A percentile compares a stretch with the other conserved stretches of the same genome.
phyloP scores from a whole-genome alignment of 768 basidiomycete genomes.

The Amylocystis lapponica region DNA sequence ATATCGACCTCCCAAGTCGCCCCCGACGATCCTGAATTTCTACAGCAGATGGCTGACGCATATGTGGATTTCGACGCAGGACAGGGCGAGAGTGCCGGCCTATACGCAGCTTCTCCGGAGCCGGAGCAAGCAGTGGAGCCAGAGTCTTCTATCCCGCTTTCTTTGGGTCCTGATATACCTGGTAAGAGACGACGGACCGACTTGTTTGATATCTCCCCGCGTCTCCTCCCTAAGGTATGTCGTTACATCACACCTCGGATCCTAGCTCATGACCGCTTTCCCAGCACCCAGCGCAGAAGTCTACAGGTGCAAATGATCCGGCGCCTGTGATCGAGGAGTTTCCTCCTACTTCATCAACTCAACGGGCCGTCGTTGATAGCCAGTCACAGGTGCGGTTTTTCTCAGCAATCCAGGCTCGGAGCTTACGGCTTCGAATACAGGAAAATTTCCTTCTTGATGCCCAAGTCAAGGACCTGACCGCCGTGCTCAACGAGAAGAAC shows the following conservation, averaged over 20 bases:
- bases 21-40: slow-evolving; percentile 1
- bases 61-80: slow-evolving; percentile 26
- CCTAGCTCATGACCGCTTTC: too few relatives aligned
- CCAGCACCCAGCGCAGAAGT: too few relatives aligned
- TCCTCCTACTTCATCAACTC: slow-evolving; percentile 13
- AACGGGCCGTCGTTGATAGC: slow-evolving; percentile 15
- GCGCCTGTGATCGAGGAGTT: slow-evolving; percentile 1
- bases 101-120: background rate
- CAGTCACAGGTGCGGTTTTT: slow-evolving; percentile 14
- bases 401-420: too few relatives aligned
- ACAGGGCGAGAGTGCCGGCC: slow-evolving; percentile 18
- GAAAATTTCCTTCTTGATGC: too few relatives aligned
- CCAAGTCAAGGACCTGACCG: too few relatives aligned
- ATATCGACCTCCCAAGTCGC: background rate
- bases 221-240: too few relatives aligned
- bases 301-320: background rate
- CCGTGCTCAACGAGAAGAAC: background rate
- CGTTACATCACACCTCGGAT: too few relatives aligned
- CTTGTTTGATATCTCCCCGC: too few relatives aligned
- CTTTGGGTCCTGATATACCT: slow-evolving; percentile 6
- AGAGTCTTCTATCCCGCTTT: too few relatives aligned
- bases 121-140: background rate
- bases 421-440: too few relatives aligned
- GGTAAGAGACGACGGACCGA: background rate
- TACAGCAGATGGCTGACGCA: slow-evolving; percentile 17